A percentile compares a stretch with the other conserved stretches of the same genome.
These are phyloP conservation scores for Fragilaria radians DNA, from an alignment of 108 stramenopile genomes.

Conservation along the genomic window DNA sequence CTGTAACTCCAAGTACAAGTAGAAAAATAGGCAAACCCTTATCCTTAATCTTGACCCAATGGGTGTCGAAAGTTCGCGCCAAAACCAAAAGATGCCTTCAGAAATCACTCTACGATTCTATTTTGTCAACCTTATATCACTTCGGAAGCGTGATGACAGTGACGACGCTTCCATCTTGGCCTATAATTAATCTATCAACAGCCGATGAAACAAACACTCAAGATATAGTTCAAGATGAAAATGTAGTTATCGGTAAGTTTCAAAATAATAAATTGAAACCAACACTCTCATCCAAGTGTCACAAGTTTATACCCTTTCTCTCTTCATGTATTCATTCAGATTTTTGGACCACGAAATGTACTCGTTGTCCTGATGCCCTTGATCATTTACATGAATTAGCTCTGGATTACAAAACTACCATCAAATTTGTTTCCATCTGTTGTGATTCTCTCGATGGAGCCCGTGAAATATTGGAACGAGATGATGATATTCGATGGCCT, in stretches of 20 bases:
- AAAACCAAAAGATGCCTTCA: too few species aligned
- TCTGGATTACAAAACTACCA: constrained; percentile 48
- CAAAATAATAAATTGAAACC: neutral
- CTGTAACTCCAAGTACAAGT: too few species aligned
- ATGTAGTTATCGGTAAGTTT: constrained; percentile 71
- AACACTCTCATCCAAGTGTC: neutral
- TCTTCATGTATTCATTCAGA: constrained; percentile 29
- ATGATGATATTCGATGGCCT: constrained; percentile 63
- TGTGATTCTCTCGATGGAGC: constrained; percentile 81
- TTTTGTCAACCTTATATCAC: too few species aligned
- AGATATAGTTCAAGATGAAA: constrained; percentile 46
- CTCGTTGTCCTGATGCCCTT: constrained; percentile 73
- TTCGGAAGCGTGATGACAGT: too few species aligned
- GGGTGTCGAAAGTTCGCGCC: too few species aligned
- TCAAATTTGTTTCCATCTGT: constrained; percentile 74
- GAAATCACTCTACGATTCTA: too few species aligned
- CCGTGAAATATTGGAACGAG: constrained; percentile 71
- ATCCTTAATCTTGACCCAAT: too few species aligned
- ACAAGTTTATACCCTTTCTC: neutral
- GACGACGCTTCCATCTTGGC: constrained; percentile 8
- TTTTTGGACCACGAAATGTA: constrained; percentile 90
- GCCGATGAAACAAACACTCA: constrained; percentile 53
- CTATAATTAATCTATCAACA: constrained; percentile 59
- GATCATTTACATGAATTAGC: constrained; percentile 60
- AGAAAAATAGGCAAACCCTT: too few species aligned